These are phyloP conservation scores for Chiua virens DNA, from an alignment of 768 basidiomycete genomes.

Conservation along the genomic window DNA sequence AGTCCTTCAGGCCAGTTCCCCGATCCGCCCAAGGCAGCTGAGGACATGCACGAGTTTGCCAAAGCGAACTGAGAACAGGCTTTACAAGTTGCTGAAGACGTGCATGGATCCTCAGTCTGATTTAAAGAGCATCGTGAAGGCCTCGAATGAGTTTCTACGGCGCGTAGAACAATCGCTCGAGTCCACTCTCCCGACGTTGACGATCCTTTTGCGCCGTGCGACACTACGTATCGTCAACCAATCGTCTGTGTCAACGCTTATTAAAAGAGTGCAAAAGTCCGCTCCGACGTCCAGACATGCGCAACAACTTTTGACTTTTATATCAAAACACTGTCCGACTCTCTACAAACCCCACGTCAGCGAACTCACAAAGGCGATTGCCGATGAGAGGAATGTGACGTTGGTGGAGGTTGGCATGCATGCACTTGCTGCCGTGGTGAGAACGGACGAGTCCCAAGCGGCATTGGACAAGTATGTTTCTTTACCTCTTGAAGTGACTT, in stretches of 20 bases:
- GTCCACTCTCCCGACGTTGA: slow-evolving; percentile 64
- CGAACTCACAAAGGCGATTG: slow-evolving; percentile 73
- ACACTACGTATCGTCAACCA: slow-evolving; percentile 78
- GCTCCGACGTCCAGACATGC: slow-evolving; percentile 46
- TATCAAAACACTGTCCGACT: slow-evolving; percentile 75
- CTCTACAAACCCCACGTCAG: slow-evolving; percentile 73
- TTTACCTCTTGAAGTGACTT: neutral
- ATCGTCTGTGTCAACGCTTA: slow-evolving; percentile 78
- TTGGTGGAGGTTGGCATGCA: slow-evolving; percentile 71
- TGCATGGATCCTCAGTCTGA: slow-evolving; percentile 86
- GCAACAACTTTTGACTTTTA: slow-evolving; percentile 49
- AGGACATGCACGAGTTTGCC: slow-evolving; percentile 82
- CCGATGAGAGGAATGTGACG: slow-evolving; percentile 55
- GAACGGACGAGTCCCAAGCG: slow-evolving; percentile 55
- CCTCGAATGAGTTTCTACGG: slow-evolving; percentile 77
- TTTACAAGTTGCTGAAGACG: slow-evolving; percentile 82
- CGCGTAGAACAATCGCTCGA: slow-evolving; percentile 72
- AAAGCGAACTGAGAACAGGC: slow-evolving; percentile 79
- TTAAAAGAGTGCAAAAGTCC: slow-evolving; percentile 63
- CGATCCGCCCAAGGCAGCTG: slow-evolving; percentile 71
- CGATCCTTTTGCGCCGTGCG: slow-evolving; percentile 64
- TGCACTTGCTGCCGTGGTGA: slow-evolving; percentile 68
- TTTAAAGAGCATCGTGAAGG: slow-evolving; percentile 75
- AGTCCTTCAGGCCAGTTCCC: slow-evolving; percentile 48
- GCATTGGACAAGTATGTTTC: slow-evolving; percentile 65